Base-by-base conservation (phyloP, 192 early-diverging fungal genomes). In the Ambispora gerdemannii region DNA sequence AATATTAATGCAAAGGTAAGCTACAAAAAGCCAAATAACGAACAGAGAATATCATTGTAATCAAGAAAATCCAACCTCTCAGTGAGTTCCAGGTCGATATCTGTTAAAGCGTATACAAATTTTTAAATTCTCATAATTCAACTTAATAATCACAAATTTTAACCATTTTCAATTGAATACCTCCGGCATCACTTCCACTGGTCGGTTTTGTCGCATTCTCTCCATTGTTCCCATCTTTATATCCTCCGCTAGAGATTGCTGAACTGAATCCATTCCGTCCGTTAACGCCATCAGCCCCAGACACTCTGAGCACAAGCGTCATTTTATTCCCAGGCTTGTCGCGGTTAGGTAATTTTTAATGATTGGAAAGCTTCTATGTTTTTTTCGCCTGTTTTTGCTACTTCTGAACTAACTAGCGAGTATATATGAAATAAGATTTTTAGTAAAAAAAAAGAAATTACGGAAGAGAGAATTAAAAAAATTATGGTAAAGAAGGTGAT, bases 161-260 rank as follows among this genome's bases (percentile, higher is more conserved):
- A n/a, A n/a, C n/a, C n/a, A n/a, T n/a, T 66, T 66, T 25, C n/a
- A 66, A 66, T 64, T 43, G 59, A 61, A 61, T 15, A 62, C 64
- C 64, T 28, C 64, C 64, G 27, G 25, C 64, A 50, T 67, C 50
- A 19, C 0, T 67, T 50, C 64, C 64, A 1, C 10, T 8, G 11
- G 50, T 67, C 32, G 64, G 64, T 8, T 67, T 17, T 25, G 64
- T 67, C 3, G 64, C 64, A 50, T 67, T 27, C 24, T 50, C 64
- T 49, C 64, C 64, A 51, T 67, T 7, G 25, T 33, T 1, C 20
- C 64, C 64, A 34, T 67, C 19, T 19, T 15, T 60, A 60, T 38
- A 20, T 62, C 24, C 22, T 62, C 59, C 32, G 20, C 59, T 34
- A 62, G 59, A 4, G 8, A 62, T 33, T 62, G 32, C 59, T 32